These are phyloP conservation scores for Yamadazyma scolyti DNA, from an alignment of 805 yeast species.

Conservation along the genomic window DNA sequence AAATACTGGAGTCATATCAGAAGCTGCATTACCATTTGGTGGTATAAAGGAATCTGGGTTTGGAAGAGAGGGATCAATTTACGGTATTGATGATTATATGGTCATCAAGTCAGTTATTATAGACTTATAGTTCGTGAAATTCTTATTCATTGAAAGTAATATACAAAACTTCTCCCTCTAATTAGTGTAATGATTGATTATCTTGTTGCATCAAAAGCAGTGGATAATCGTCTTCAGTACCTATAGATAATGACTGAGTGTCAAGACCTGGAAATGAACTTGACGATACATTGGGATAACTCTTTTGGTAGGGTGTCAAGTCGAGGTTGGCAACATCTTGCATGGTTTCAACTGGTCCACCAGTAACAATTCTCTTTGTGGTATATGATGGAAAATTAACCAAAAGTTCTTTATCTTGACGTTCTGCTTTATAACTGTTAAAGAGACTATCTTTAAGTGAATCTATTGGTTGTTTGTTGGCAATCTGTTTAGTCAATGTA, in stretches of 20 bases:
- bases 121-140: conserved; percentile 26
- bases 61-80: conserved; percentile 65
- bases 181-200: no score
- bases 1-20: conserved; percentile 72
- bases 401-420: conserved; percentile 13
- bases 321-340: conserved; percentile 23
- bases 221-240: no score
- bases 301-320: conserved; percentile 13
- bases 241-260: no score
- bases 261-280: no score
- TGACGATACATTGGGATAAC: no score
- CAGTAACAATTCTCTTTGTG: conserved; percentile 2
- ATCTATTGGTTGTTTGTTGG: conserved; percentile 12
- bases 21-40: conserved; percentile 55
- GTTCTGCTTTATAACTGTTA: conserved; percentile 13
- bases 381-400: conserved; percentile 13
- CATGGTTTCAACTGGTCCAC: conserved; percentile 15
- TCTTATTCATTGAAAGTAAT: no score
- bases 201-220: no score
- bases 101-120: conserved; percentile 60
- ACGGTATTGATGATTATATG: conserved; percentile 60
- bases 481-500: conserved; percentile 12
- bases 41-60: conserved; percentile 67
- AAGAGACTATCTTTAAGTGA: conserved; percentile 13
- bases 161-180: no score